Conservation (phyloP, 2,329 filamentous ascomycete genomes). For the Diaporthe sp. region DNA sequence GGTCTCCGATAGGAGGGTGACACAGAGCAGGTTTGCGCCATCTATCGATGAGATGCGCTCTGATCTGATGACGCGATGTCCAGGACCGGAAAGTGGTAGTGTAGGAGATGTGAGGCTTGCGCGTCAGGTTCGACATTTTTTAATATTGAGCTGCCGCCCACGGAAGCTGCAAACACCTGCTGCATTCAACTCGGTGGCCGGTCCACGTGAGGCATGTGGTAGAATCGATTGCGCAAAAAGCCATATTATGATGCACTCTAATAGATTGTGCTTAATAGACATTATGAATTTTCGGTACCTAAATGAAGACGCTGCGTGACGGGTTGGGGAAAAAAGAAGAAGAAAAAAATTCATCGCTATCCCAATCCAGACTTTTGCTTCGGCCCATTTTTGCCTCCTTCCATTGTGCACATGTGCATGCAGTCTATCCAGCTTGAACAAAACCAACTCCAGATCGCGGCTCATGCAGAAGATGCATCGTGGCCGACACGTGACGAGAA, state of each 20-base stretch:
- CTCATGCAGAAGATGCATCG: not conserved
- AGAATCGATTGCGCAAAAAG: not conserved
- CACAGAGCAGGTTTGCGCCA: not conserved
- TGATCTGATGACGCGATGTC: not conserved
- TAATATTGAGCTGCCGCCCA: not conserved
- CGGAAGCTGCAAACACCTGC: not conserved
- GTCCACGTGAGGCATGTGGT: no score
- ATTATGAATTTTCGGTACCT: constrained; percentile 23
- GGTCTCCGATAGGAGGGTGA: not conserved
- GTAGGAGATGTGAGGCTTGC: not conserved
- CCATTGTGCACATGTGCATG: not conserved
- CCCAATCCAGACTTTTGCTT: constrained; percentile 20
- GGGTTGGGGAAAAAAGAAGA: not conserved
- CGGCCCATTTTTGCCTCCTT: constrained; percentile 9
- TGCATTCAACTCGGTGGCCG: not conserved
- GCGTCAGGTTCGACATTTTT: not conserved
- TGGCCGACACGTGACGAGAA: constrained; percentile 5
- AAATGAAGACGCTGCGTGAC: constrained; percentile 19
- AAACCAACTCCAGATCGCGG: constrained; percentile 1
- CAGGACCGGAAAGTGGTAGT: constrained; percentile 25
- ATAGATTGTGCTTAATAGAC: not conserved
- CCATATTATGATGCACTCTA: not conserved
- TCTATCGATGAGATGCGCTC: not conserved
- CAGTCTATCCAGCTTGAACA: constrained; percentile 21
- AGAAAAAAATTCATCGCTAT: not conserved